phyloP scores from a whole-genome alignment of 2,329 filamentous ascomycete species.

The Domatiomyces catenatus region DNA sequence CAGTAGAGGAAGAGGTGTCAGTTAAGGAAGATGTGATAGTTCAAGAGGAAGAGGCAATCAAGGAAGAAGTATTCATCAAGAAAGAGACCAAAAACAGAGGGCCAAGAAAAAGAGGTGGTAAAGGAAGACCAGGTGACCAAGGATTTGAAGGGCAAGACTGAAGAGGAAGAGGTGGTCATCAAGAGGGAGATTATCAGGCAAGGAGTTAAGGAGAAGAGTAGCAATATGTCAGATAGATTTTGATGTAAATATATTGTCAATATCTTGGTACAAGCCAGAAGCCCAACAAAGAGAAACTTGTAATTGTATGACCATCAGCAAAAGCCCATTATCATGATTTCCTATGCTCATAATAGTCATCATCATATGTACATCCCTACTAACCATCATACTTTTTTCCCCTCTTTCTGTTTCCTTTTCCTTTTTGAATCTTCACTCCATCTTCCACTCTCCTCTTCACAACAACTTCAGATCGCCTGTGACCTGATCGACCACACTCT shows the following conservation, averaged over 20 bases:
- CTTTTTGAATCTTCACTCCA: no score
- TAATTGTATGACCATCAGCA: no score
- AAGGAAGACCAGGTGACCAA: neutral
- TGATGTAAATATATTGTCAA: neutral
- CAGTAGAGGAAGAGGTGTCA: neutral
- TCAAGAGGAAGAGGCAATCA: neutral
- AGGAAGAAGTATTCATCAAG: neutral
- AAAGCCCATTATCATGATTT: no score
- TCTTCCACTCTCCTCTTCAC: no score
- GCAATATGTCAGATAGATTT: neutral
- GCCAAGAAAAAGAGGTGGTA: neutral
- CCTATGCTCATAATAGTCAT: no score
- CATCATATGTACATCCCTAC: no score
- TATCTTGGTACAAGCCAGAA: neutral
- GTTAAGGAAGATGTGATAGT: neutral
- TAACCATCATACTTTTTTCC: no score
- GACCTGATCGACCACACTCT: conserved; percentile 71
- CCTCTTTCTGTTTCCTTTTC: no score
- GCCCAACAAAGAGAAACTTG: no score
- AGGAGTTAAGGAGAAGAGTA: neutral
- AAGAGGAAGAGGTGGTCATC: neutral
- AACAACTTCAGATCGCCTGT: conserved; percentile 74
- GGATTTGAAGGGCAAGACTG: neutral
- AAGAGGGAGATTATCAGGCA: neutral
- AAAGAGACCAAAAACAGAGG: neutral